Base-by-base conservation (phyloP, 1,284 basidiomycete species). In the Lignosus rhinocerotis region DNA sequence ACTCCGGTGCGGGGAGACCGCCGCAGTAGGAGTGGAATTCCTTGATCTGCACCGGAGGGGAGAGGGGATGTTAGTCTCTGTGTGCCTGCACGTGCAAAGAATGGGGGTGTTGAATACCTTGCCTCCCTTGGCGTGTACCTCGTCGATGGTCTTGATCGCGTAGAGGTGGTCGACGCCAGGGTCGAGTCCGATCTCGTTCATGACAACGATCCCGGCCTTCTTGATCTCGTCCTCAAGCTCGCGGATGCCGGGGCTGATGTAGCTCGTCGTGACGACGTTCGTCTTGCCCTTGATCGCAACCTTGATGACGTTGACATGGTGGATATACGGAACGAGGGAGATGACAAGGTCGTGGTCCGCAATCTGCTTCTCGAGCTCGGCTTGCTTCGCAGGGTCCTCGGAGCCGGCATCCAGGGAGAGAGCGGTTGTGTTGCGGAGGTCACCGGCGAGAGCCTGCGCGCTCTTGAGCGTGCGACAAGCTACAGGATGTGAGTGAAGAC, bases 151-250 rank as follows among this genome's bases (percentile, higher is more conserved):
- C 85, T 98, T 98, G 78, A 99, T 84, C 42, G 97, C 96, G 77
- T 96, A 98, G 59, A 98, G 77, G 75, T 96, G 94, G 75, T 96
- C 94, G 65, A 96, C 93, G 68, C 95, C 94, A 46, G 95, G 94
- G 75, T 98, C 96, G 33, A 99, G 84, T 63, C 96, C 96, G 68
- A 99, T 95, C 81, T 99, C 96, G 78, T 99, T 99, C 84, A 99
- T 85, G 63, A 98, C 93, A 55, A 95, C 83, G 71, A 99, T 94
- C 17, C 96, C 96, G 1, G 95, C 95, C 64, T 87, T 84, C 78
- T 92, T 91, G 65, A 86, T 93, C 63, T 87, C 88, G 56, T 82
- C 84, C 66, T 98, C 90, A 39, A 99, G 86, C 66, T 85, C 95
- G 61, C 85, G 87, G 86, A 99, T 96, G 14, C 90, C 91, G 44